Percentiles rank a stretch among this genome's conserved stretches.
Conservation (phyloP, 2,329 filamentous ascomycete species). For the Mycosphaerella arachidis region DNA sequence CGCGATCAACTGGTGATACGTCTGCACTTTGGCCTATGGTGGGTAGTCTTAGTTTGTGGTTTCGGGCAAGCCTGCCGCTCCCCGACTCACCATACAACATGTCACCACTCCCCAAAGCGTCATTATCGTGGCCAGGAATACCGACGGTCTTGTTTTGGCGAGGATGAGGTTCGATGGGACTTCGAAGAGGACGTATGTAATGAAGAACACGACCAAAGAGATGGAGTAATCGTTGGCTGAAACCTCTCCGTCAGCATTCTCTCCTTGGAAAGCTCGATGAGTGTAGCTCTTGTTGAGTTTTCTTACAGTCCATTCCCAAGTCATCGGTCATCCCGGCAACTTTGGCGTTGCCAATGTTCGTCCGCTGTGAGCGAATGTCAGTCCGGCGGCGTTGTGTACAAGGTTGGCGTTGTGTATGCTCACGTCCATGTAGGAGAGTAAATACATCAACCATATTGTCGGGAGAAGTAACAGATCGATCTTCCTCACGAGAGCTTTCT, state of each 20-base stretch:
- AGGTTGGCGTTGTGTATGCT: slow-evolving; percentile 1
- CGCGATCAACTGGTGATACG: slow-evolving; percentile 46
- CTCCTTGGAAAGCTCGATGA: background rate
- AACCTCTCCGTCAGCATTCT: background rate
- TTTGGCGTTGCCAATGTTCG: slow-evolving; percentile 48
- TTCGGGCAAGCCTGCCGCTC: background rate
- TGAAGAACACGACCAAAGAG: slow-evolving; percentile 7
- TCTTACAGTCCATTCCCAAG: slow-evolving; percentile 38
- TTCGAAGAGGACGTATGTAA: slow-evolving; percentile 48
- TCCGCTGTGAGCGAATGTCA: slow-evolving; percentile 14
- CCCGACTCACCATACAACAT: slow-evolving; percentile 41
- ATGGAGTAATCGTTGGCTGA: slow-evolving; percentile 44
- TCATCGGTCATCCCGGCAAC: slow-evolving; percentile 49
- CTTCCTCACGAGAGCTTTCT: slow-evolving; percentile 44
- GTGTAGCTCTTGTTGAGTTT: background rate
- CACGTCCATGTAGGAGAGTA: slow-evolving; percentile 45
- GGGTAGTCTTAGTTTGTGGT: background rate
- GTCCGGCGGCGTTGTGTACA: background rate
- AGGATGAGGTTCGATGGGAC: slow-evolving; percentile 54
- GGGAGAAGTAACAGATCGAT: slow-evolving; percentile 45
- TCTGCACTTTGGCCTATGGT: slow-evolving; percentile 38
- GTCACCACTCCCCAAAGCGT: slow-evolving; percentile 33
- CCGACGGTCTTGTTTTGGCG: slow-evolving; percentile 45
- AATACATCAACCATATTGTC: slow-evolving; percentile 49
- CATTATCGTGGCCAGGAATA: slow-evolving; percentile 52